Conservation (phyloP, 768 basidiomycete species). For the Erythrobasidium yunnanense region DNA sequence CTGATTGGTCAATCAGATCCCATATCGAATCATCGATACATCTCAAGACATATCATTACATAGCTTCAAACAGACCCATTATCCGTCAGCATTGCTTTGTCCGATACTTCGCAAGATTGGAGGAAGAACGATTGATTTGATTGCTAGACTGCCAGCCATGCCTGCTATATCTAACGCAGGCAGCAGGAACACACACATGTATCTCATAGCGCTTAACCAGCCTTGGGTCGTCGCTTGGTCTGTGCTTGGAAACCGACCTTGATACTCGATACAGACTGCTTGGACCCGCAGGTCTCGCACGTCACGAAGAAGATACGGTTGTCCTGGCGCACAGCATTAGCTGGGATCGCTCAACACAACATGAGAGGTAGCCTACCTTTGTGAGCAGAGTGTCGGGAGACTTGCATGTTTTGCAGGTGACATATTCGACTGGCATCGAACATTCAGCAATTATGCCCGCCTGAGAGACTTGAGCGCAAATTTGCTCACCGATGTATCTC, state of each 20-base stretch:
- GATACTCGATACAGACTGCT: constrained; percentile 87
- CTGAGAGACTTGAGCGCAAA: not conserved
- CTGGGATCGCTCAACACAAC: not conserved
- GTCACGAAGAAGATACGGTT: constrained; percentile 89
- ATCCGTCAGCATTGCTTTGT: too few species aligned
- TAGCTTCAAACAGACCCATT: too few species aligned
- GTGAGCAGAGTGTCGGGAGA: constrained; percentile 91
- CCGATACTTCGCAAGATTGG: too few species aligned
- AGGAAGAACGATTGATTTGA: too few species aligned
- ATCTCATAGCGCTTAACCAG: constrained; percentile 12
- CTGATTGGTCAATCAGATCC: too few species aligned
- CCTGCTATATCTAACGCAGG: too few species aligned
- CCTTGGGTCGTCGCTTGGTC: constrained; percentile 19
- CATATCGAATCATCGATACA: too few species aligned
- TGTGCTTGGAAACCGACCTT: constrained; percentile 83
- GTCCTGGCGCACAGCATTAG: constrained; percentile 46
- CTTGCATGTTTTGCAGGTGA: constrained; percentile 99
- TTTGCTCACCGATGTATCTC: constrained; percentile 67
- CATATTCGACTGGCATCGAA: constrained; percentile 71
- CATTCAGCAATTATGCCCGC: not conserved
- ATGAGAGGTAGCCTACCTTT: too few species aligned
- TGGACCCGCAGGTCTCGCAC: constrained; percentile 70
- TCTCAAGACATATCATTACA: too few species aligned
- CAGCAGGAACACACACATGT: too few species aligned
- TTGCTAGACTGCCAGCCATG: too few species aligned